These are phyloP conservation scores for Malassezia psittaci DNA, from an alignment of 1,284 basidiomycete genomes.

Conservation along the genomic window DNA sequence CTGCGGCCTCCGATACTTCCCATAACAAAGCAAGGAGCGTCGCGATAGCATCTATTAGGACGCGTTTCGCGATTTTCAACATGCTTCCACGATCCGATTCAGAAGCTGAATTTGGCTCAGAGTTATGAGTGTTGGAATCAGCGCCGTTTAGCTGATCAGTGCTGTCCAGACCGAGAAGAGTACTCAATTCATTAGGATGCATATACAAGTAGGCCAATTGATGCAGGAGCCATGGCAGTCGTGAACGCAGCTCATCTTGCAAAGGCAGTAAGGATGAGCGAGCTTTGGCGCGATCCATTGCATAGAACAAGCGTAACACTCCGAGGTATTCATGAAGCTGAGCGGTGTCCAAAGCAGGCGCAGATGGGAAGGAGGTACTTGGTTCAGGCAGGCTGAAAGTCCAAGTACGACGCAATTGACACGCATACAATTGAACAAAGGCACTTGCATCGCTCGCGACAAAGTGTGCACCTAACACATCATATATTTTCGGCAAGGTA, in stretches of 20 bases:
- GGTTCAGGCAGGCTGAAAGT: slow-evolving; percentile 56
- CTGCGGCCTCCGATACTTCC: slow-evolving; percentile 61
- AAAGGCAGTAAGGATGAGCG: slow-evolving; percentile 5
- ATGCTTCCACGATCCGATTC: slow-evolving; percentile 3
- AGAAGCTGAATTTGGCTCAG: slow-evolving; percentile 32
- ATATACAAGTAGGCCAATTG: slow-evolving; percentile 78
- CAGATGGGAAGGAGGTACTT: not conserved
- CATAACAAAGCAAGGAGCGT: slow-evolving; percentile 57
- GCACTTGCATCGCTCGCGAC: slow-evolving; percentile 75
- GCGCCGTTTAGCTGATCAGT: slow-evolving; percentile 63
- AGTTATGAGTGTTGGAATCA: slow-evolving; percentile 47
- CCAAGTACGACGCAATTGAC: slow-evolving; percentile 65
- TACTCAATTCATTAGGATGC: slow-evolving; percentile 75
- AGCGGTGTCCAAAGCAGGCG: slow-evolving; percentile 17
- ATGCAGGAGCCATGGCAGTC: slow-evolving; percentile 65
- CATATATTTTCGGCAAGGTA: slow-evolving; percentile 48
- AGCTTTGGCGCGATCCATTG: slow-evolving; percentile 22
- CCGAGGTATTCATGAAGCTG: slow-evolving; percentile 27
- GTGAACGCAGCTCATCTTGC: slow-evolving; percentile 55
- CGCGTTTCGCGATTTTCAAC: slow-evolving; percentile 52
- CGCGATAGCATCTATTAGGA: slow-evolving; percentile 22
- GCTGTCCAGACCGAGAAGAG: slow-evolving; percentile 60
- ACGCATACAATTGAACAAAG: slow-evolving; percentile 70
- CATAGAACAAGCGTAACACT: slow-evolving; percentile 26
- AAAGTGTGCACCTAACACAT: slow-evolving; percentile 56